Conservation (phyloP, 805 yeast genomes). For the Priceomyces castillae region DNA sequence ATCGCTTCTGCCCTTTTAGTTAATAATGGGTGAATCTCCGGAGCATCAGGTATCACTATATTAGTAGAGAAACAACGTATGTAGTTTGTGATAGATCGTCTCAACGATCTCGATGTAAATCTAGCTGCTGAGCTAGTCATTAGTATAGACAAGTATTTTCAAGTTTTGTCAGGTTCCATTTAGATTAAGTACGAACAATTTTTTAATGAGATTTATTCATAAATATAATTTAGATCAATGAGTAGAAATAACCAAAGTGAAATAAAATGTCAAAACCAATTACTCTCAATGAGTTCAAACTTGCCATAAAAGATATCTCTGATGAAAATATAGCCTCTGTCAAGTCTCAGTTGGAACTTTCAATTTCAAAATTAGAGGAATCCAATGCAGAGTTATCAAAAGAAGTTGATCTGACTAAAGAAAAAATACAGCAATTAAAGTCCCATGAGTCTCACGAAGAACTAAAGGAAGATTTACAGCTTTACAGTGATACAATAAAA, state of each 20-base stretch:
- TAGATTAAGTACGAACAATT: no score
- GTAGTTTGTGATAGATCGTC: background rate
- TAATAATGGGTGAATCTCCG: conserved; percentile 39
- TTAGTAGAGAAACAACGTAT: background rate
- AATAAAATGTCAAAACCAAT: conserved; percentile 20
- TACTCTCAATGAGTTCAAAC: conserved; percentile 42
- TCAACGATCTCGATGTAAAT: background rate
- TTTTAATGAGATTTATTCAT: no score
- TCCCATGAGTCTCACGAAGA: conserved; percentile 19
- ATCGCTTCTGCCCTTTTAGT: conserved; percentile 34
- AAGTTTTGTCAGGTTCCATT: no score
- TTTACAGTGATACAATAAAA: conserved; percentile 52
- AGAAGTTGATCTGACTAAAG: conserved; percentile 30
- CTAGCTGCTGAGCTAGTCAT: background rate
- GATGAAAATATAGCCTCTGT: conserved; percentile 29
- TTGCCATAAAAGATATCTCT: conserved; percentile 53
- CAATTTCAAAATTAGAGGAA: conserved; percentile 46
- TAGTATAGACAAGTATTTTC: background rate
- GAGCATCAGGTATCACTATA: conserved; percentile 9
- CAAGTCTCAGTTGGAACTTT: conserved; percentile 26
- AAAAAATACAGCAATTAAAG: conserved; percentile 12
- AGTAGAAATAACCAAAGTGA: background rate
- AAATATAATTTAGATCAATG: no score
- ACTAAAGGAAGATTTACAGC: conserved; percentile 43
- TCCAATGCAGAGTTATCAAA: conserved; percentile 49